Percentiles rank a stretch among this genome's conserved stretches.
Evolutionary conservation across 2,329 filamentous ascomycete species (phyloP).

Genomic region (Ophiostoma sp.): DNA sequence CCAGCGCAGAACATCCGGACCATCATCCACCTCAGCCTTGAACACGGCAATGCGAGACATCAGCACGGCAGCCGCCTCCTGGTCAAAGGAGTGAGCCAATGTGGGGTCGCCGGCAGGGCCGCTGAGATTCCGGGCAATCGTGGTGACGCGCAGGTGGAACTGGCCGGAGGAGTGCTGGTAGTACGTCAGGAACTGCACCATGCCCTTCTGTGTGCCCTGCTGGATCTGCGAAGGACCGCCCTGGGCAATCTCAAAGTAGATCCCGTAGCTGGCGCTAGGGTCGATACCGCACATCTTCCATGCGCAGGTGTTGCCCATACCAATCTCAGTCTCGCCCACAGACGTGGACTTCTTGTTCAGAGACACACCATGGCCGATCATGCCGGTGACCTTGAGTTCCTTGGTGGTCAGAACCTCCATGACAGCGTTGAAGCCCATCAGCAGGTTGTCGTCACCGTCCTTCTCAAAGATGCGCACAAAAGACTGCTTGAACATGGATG

Average conservation of each 20-base stretch:
- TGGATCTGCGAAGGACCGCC: conserved; percentile 74
- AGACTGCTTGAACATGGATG: conserved; percentile 98
- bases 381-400: conserved; percentile 93
- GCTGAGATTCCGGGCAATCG: conserved; percentile 82
- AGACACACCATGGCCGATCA: conserved; percentile 94
- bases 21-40: conserved; percentile 97
- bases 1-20: conserved; percentile 96
- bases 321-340: conserved; percentile 95
- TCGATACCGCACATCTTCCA: conserved; percentile 99
- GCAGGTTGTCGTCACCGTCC: conserved; percentile 84
- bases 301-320: conserved; percentile 95
- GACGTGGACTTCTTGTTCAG: conserved; percentile 97
- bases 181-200: conserved; percentile 98
- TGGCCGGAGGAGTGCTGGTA: conserved; percentile 97
- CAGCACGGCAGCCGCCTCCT: conserved; percentile 92
- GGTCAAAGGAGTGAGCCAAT: conserved; percentile 94
- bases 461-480: conserved; percentile 97
- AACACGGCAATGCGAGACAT: conserved; percentile 99
- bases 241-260: conserved; percentile 98
- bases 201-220: conserved; percentile 80
- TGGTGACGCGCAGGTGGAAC: conserved; percentile 93
- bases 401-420: conserved; percentile 95
- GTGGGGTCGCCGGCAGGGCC: conserved; percentile 91
- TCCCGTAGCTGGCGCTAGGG: conserved; percentile 83
- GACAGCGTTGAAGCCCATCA: conserved; percentile 98